Conservation (phyloP, 305 asterid genomes). For the Rubia balearica region DNA sequence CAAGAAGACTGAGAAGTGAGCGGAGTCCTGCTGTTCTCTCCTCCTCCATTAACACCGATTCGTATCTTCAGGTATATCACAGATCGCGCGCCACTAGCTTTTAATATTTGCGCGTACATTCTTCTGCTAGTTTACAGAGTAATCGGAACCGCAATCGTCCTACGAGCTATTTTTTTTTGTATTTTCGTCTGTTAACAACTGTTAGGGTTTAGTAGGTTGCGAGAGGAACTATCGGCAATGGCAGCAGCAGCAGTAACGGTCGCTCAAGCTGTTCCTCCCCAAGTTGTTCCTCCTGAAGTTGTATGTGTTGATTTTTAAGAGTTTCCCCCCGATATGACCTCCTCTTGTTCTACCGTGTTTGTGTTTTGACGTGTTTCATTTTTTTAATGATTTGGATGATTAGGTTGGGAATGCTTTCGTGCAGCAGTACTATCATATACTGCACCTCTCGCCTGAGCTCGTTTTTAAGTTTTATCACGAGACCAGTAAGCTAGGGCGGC, state of each 20-base stretch:
- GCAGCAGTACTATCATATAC: conserved; percentile 73
- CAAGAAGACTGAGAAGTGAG: background rate
- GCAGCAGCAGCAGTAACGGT: conserved; percentile 40
- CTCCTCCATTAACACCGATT: conserved; percentile 11
- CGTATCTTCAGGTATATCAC: conserved; percentile 16
- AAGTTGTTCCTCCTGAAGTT: conserved; percentile 59
- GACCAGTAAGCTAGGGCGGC: conserved; percentile 71
- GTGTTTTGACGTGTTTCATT: background rate
- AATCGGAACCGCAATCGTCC: conserved; percentile 19
- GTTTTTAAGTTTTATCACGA: conserved; percentile 78
- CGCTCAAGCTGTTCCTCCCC: conserved; percentile 57
- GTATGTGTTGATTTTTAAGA: conserved; percentile 33
- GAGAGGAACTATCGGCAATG: conserved; percentile 37
- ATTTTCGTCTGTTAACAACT: conserved; percentile 7
- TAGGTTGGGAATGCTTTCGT: conserved; percentile 89
- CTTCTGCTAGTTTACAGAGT: conserved; percentile 23
- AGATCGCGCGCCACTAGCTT: background rate
- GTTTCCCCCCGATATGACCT: background rate
- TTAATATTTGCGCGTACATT: background rate
- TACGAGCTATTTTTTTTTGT: conserved; percentile 18
- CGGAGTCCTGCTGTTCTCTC: conserved; percentile 21
- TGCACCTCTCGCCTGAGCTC: conserved; percentile 63
- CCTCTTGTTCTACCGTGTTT: background rate
- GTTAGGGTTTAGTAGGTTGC: conserved; percentile 27
- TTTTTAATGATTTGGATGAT: background rate